phyloP scores from a whole-genome alignment of 768 basidiomycete species.

The Chalciporus chontae region DNA sequence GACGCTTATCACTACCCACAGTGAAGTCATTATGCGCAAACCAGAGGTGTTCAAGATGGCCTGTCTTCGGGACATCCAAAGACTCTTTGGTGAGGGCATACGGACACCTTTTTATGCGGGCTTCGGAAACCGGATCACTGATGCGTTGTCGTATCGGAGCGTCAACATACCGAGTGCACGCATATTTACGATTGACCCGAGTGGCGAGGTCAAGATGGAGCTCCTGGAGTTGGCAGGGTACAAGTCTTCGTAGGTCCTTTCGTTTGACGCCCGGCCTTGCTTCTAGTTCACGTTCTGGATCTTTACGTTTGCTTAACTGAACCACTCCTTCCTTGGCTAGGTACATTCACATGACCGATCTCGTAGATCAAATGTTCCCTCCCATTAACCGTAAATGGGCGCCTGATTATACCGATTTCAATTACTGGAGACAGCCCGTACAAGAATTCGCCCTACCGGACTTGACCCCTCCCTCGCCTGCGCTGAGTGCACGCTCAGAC shows the following conservation, averaged over 20 bases:
- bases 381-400: slow-evolving; percentile 87
- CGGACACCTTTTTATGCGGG: slow-evolving; percentile 92
- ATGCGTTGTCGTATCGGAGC: slow-evolving; percentile 95
- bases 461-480: slow-evolving; percentile 83
- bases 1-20: slow-evolving; percentile 27
- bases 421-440: slow-evolving; percentile 87
- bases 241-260: slow-evolving; percentile 76
- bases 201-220: slow-evolving; percentile 96
- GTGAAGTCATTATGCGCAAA: slow-evolving; percentile 98
- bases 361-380: slow-evolving; percentile 99
- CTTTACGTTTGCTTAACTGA: not conserved
- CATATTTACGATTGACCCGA: slow-evolving; percentile 96
- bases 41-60: slow-evolving; percentile 99
- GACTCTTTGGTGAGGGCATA: slow-evolving; percentile 73
- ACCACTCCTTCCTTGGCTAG: slow-evolving; percentile 34
- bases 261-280: not conserved
- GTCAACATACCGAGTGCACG: slow-evolving; percentile 92
- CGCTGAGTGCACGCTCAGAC: slow-evolving; percentile 91
- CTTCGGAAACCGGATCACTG: slow-evolving; percentile 97
- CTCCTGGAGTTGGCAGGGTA: slow-evolving; percentile 94
- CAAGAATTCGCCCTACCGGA: slow-evolving; percentile 78
- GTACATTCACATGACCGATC: slow-evolving; percentile 98
- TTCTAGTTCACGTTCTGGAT: not conserved
- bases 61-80: slow-evolving; percentile 89
- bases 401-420: slow-evolving; percentile 94